Conservation (phyloP, 768 basidiomycete genomes). For the Tylopilus balloui region DNA sequence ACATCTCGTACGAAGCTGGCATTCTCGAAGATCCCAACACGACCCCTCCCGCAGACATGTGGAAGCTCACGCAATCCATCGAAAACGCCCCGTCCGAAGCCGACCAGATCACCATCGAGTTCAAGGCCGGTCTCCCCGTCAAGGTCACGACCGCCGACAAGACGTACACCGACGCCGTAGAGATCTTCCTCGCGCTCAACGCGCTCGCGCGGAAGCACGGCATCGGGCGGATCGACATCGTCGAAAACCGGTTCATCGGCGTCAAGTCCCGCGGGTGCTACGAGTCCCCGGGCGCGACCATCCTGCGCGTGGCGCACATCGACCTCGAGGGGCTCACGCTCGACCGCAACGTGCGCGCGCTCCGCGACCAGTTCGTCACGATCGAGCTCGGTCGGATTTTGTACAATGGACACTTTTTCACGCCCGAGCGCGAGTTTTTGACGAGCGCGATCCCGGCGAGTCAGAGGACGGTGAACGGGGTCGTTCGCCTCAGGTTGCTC, state of each 20-base stretch:
- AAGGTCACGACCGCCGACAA: conserved; percentile 64
- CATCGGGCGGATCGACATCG: conserved; percentile 95
- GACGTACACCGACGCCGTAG: conserved; percentile 85
- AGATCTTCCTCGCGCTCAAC: conserved; percentile 91
- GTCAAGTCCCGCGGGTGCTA: conserved; percentile 99
- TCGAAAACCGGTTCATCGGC: conserved; percentile 99
- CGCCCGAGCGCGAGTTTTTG: conserved; percentile 97
- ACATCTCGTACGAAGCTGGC: conserved; percentile 99
- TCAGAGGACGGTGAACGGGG: conserved; percentile 94
- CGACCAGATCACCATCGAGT: conserved; percentile 81
- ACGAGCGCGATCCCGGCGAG: conserved; percentile 86
- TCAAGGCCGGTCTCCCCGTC: conserved; percentile 80
- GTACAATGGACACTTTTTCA: conserved; percentile 99
- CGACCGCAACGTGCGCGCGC: conserved; percentile 91
- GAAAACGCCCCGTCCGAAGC: conserved; percentile 77
- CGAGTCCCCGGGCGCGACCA: conserved; percentile 95
- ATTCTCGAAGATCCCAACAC: conserved; percentile 96
- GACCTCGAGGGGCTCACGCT: conserved; percentile 97
- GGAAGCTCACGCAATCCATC: conserved; percentile 89
- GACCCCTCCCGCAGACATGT: conserved; percentile 96
- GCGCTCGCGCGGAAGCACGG: conserved; percentile 91
- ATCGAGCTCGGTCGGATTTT: conserved; percentile 84
- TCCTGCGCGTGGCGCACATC: conserved; percentile 91
- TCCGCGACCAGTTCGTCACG: conserved; percentile 94
- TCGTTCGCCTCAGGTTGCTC: conserved; percentile 87